Percentiles rank a stretch among this genome's conserved stretches.
Evolutionary conservation across 2,329 filamentous ascomycete species (phyloP).

Genomic region (Diplodia scrobiculata): DNA sequence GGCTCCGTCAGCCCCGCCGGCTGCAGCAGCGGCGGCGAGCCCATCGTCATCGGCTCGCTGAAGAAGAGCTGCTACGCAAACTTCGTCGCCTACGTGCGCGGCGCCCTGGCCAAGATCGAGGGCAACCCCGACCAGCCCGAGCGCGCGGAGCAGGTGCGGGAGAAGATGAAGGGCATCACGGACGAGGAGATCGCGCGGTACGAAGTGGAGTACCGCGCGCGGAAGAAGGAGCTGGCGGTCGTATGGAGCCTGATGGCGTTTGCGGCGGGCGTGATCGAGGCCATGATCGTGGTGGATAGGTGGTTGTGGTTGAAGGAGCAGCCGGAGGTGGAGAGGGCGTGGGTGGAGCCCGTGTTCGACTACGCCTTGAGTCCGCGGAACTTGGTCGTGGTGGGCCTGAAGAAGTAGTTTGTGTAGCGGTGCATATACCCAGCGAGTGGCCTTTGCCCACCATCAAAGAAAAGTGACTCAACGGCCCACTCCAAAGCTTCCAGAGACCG

Average conservation of each 20-base stretch:
- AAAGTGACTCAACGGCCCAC: background rate
- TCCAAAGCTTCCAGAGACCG: background rate
- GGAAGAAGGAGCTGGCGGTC: conserved; percentile 79
- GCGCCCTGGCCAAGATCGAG: conserved; percentile 59
- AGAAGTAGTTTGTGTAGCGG: conserved; percentile 51
- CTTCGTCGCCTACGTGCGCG: conserved; percentile 85
- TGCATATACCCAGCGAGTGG: background rate
- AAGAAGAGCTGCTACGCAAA: conserved; percentile 76
- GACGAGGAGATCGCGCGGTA: conserved; percentile 77
- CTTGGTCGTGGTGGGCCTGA: conserved; percentile 88
- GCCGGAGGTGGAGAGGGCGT: conserved; percentile 67
- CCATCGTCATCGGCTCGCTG: conserved; percentile 84
- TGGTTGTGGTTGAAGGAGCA: conserved; percentile 87
- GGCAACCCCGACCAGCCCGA: conserved; percentile 52
- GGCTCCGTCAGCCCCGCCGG: conserved; percentile 75
- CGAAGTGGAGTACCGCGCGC: conserved; percentile 62
- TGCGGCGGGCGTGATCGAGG: conserved; percentile 84
- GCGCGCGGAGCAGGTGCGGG: conserved; percentile 54
- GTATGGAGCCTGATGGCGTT: conserved; percentile 97
- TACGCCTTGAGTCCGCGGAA: conserved; percentile 85
- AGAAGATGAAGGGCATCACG: conserved; percentile 67
- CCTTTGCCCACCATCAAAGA: background rate
- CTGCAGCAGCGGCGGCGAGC: conserved; percentile 77
- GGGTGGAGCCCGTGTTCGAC: conserved; percentile 94
- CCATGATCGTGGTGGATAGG: conserved; percentile 84